A percentile compares a stretch with the other conserved stretches of the same genome.
These are phyloP conservation scores for Suillus plorans DNA, from an alignment of 768 basidiomycete species.

Conservation along the genomic window DNA sequence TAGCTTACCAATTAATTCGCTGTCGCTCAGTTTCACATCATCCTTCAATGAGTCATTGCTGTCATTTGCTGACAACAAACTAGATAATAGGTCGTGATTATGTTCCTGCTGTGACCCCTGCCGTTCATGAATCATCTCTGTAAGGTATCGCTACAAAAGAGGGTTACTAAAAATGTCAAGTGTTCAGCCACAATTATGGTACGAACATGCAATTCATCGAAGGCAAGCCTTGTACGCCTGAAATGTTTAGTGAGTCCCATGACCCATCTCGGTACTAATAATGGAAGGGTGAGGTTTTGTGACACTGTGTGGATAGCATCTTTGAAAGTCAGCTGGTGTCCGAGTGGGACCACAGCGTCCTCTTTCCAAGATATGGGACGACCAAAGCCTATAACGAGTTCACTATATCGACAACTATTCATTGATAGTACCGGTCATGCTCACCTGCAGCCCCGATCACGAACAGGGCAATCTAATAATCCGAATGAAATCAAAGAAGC, in stretches of 20 bases:
- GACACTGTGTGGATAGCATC: conserved; percentile 46
- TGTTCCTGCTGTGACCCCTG: conserved; percentile 36
- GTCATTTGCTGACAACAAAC: conserved; percentile 50
- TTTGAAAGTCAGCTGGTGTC: conserved; percentile 50
- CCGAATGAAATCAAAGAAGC: conserved; percentile 16
- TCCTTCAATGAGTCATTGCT: conserved; percentile 27
- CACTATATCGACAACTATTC: neutral
- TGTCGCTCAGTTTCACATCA: conserved; percentile 37
- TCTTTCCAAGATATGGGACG: conserved; percentile 49
- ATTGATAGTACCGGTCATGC: neutral
- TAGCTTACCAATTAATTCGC: conserved; percentile 39
- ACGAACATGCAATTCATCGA: conserved; percentile 43
- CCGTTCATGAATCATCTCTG: conserved; percentile 52
- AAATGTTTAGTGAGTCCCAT: conserved; percentile 36
- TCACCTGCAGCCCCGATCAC: conserved; percentile 55
- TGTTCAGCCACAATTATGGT: neutral
- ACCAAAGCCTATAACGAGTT: conserved; percentile 44
- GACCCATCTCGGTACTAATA: conserved; percentile 41
- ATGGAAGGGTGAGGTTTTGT: conserved; percentile 34
- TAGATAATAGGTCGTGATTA: conserved; percentile 52
- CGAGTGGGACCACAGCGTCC: conserved; percentile 37
- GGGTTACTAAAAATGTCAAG: neutral
- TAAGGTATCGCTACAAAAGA: conserved; percentile 40
- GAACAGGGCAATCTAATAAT: conserved; percentile 49
- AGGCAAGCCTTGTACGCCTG: conserved; percentile 35